Conservation (phyloP, 345 rosid genomes). For the Triadica sebifera region DNA sequence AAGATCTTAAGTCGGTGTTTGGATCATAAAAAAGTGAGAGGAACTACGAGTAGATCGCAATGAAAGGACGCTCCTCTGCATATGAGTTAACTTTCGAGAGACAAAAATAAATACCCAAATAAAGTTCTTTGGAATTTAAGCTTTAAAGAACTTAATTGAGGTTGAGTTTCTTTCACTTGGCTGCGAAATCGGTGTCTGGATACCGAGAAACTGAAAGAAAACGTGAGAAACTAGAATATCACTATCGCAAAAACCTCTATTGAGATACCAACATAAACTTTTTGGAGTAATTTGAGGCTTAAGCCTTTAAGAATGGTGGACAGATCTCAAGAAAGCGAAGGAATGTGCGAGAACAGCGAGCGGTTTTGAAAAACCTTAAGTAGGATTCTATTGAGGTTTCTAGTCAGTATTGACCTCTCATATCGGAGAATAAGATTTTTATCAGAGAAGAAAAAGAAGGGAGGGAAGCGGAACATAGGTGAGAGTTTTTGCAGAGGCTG, state of each 20-base stretch:
- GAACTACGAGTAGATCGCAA: neutral
- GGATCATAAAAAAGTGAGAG: neutral
- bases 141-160: neutral
- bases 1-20: constrained; percentile 5
- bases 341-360: neutral
- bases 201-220: constrained; percentile 1
- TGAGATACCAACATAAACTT: neutral
- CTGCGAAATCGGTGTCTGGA: constrained; percentile 10
- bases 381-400: neutral
- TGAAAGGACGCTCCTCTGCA: neutral
- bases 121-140: neutral
- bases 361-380: neutral
- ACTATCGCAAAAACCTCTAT: neutral
- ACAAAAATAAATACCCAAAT: neutral
- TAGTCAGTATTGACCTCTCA: neutral
- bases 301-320: neutral
- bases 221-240: neutral
- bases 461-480: too few relatives aligned
- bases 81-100: neutral
- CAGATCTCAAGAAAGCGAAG: neutral
- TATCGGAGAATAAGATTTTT: neutral
- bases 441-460: too few relatives aligned
- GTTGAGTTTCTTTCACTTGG: neutral
- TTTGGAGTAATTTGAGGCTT: neutral
- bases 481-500: too few relatives aligned